Conservation (phyloP, 2,329 filamentous ascomycete genomes). For the Lithohypha guttulata region DNA sequence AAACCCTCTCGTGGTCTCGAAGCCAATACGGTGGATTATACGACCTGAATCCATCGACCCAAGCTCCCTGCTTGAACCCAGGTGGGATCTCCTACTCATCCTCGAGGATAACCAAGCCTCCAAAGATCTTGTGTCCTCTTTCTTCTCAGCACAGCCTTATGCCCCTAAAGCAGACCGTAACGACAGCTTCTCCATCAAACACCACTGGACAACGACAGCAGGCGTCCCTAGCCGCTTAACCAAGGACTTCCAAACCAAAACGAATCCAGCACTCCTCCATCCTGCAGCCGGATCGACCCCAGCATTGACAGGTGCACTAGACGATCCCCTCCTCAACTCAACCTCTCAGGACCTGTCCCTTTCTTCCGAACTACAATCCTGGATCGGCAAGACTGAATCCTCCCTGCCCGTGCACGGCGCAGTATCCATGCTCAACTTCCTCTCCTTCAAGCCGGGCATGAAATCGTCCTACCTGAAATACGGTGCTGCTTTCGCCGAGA, state of each 20-base stretch:
- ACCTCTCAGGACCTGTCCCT: slow-evolving; percentile 45
- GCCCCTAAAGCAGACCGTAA: neutral
- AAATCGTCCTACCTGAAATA: slow-evolving; percentile 47
- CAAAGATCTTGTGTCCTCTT: slow-evolving; percentile 20
- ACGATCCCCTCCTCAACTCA: slow-evolving; percentile 24
- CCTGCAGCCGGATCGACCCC: slow-evolving; percentile 21
- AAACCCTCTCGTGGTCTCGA: slow-evolving; percentile 27
- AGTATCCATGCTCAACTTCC: slow-evolving; percentile 54
- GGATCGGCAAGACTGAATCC: slow-evolving; percentile 33
- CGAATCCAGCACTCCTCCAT: slow-evolving; percentile 14
- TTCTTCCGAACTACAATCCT: slow-evolving; percentile 39
- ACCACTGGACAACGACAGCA: slow-evolving; percentile 26
- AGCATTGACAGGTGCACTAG: slow-evolving; percentile 27
- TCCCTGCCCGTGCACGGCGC: slow-evolving; percentile 30
- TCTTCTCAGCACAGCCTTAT: slow-evolving; percentile 13
- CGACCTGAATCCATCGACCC: slow-evolving; percentile 26
- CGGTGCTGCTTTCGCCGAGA: slow-evolving; percentile 35
- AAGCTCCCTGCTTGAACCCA: slow-evolving; percentile 21
- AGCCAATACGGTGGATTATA: slow-evolving; percentile 29
- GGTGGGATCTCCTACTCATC: slow-evolving; percentile 31
- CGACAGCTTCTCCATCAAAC: slow-evolving; percentile 3
- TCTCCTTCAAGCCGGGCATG: slow-evolving; percentile 44
- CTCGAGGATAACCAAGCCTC: slow-evolving; percentile 18
- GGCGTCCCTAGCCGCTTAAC: slow-evolving; percentile 31
- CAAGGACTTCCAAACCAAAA: slow-evolving; percentile 15